A percentile compares a stretch with the other conserved stretches of the same genome.
These are phyloP conservation scores for Alnus rubra DNA, from an alignment of 306 rosid species.

Conservation along the genomic window DNA sequence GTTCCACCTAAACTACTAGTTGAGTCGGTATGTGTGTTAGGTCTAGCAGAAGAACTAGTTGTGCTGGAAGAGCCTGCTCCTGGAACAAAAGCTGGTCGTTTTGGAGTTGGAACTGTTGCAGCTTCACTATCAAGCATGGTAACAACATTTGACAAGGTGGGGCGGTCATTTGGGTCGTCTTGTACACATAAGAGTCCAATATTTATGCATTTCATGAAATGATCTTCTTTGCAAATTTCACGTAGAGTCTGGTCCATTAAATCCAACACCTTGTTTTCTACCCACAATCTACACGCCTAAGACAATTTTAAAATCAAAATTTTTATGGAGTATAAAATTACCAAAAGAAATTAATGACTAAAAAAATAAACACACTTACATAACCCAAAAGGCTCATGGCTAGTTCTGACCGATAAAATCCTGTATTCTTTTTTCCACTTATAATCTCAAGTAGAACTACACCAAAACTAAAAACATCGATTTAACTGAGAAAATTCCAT, in stretches of 20 bases:
- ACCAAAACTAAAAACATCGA: conserved; percentile 66
- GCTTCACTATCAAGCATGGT: conserved; percentile 44
- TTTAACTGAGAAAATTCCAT: conserved; percentile 51
- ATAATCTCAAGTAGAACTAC: conserved; percentile 56
- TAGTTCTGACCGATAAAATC: conserved; percentile 36
- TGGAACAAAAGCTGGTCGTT: conserved; percentile 40
- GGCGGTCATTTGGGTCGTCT: conserved; percentile 57
- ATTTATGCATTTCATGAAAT: conserved; percentile 39
- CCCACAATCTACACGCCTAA: conserved; percentile 60
- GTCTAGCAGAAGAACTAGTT: conserved; percentile 41
- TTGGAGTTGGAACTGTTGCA: conserved; percentile 36
- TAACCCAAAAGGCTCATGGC: conserved; percentile 50
- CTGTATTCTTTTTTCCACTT: conserved; percentile 48
- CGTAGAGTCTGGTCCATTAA: conserved; percentile 35
- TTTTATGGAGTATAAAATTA: background rate
- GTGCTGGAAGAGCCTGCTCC: conserved; percentile 16
- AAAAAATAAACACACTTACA: conserved; percentile 32
- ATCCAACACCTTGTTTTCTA: conserved; percentile 41
- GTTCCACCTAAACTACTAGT: background rate
- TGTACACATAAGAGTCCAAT: conserved; percentile 50
- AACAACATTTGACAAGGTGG: conserved; percentile 39
- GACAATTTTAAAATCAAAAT: background rate
- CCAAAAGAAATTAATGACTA: background rate
- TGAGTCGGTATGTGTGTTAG: conserved; percentile 19
- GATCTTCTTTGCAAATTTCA: conserved; percentile 28